These are phyloP conservation scores for Protea cynaroides DNA, from an alignment of 164 flowering plant species.

Conservation along the genomic window DNA sequence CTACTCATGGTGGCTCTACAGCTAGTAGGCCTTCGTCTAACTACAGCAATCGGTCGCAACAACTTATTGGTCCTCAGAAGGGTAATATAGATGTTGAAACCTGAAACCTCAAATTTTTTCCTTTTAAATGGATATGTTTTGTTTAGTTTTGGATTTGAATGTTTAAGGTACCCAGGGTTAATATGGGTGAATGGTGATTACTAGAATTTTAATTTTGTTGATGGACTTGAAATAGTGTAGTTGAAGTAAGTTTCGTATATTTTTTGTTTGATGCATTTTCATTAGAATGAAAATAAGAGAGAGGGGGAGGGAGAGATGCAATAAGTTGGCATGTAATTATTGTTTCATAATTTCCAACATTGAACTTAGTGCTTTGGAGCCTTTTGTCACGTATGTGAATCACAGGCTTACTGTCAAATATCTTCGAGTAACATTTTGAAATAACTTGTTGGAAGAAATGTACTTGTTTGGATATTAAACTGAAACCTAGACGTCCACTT, in stretches of 20 bases:
- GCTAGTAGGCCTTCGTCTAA: constrained; percentile 60
- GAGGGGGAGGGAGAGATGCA: background rate
- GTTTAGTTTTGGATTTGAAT: background rate
- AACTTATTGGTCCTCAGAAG: constrained; percentile 38
- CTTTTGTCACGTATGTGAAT: background rate
- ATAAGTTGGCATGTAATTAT: too few species aligned
- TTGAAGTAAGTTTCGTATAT: too few species aligned
- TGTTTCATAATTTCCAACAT: background rate
- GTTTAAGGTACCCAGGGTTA: background rate
- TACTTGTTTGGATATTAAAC: background rate
- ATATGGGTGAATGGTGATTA: background rate
- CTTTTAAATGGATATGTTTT: background rate
- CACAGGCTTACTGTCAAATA: background rate
- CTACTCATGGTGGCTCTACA: constrained; percentile 27
- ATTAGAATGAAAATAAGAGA: background rate
- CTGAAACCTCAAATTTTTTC: background rate
- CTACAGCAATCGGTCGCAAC: constrained; percentile 53
- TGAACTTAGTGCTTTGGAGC: too few species aligned
- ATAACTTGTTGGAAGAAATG: background rate
- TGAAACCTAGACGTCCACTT: background rate
- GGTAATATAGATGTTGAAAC: constrained; percentile 11
- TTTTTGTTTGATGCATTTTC: background rate
- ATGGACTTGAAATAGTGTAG: too few species aligned
- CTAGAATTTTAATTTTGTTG: too few species aligned
- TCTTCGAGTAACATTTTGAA: too few species aligned